Evolutionary conservation across 169 alveolate genomes (phyloP).

Genomic region (Plasmodium cynomolgi): DNA sequence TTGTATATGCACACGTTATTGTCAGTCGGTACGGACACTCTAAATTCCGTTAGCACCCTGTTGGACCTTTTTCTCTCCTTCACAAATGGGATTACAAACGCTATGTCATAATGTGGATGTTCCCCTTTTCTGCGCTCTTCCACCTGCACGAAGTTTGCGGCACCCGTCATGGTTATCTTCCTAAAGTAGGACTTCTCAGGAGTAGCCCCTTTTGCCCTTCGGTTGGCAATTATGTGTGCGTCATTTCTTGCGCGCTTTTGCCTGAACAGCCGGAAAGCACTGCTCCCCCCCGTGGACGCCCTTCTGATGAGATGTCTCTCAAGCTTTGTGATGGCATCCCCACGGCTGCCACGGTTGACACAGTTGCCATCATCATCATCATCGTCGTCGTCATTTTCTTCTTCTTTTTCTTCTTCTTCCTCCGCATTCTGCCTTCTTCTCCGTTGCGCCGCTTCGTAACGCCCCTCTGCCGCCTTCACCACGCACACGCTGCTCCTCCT

Average conservation of each 20-base stretch:
- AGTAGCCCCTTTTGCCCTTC: not conserved
- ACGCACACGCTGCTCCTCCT: not conserved
- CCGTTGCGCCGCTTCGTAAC: not conserved
- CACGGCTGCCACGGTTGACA: not conserved
- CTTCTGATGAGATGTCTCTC: not conserved
- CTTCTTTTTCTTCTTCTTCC: not conserved
- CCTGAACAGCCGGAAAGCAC: not conserved
- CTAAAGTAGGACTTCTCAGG: slow-evolving; percentile 14
- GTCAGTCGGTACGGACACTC: slow-evolving; percentile 15
- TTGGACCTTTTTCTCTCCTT: slow-evolving; percentile 17
- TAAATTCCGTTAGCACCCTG: not conserved
- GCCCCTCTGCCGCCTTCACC: not conserved
- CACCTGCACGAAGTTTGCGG: not conserved
- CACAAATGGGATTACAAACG: slow-evolving; percentile 1
- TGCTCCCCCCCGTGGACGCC: not conserved
- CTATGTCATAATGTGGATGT: not conserved
- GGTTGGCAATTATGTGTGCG: not conserved
- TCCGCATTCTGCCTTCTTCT: not conserved
- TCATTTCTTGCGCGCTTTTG: not conserved
- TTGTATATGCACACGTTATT: slow-evolving; percentile 23
- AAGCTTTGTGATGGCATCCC: not conserved
- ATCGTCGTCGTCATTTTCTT: not conserved
- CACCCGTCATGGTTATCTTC: not conserved
- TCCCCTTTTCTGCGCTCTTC: not conserved
- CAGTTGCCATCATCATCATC: not conserved